Percentiles rank a stretch among this genome's conserved stretches.
Evolutionary conservation across 2,329 filamentous ascomycete species (phyloP).

Genomic region (Fusarium virguliforme): DNA sequence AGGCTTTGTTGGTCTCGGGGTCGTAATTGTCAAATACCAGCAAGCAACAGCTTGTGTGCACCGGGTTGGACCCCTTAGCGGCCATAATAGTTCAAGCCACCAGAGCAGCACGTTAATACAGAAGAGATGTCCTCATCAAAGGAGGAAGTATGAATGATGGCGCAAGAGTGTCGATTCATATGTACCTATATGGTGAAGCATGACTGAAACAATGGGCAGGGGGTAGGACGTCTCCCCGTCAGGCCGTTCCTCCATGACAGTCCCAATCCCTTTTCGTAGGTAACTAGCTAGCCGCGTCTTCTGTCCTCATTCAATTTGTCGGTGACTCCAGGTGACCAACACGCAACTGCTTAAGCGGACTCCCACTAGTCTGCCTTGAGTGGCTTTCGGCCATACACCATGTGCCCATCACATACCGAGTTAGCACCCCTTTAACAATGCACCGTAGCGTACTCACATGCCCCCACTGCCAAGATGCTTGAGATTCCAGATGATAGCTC

Average conservation of each 20-base stretch:
- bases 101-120: background rate
- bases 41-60: background rate
- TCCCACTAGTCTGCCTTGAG: background rate
- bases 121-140: too few species aligned
- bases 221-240: too few species aligned
- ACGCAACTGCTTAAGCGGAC: too few species aligned
- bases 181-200: too few species aligned
- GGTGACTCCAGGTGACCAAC: too few species aligned
- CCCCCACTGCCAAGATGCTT: conserved; percentile 18
- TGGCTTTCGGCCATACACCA: conserved; percentile 29
- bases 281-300: too few species aligned
- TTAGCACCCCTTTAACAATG: background rate
- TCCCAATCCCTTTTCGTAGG: too few species aligned
- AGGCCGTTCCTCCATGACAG: too few species aligned
- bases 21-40: background rate
- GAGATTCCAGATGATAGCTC: conserved; percentile 16
- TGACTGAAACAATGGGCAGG: too few species aligned
- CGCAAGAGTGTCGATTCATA: too few species aligned
- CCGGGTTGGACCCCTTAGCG: background rate
- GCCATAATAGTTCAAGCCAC: background rate
- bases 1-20: background rate
- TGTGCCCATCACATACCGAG: conserved; percentile 9
- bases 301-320: too few species aligned
- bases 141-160: too few species aligned
- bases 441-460: conserved; percentile 5